A percentile compares a stretch with the other conserved stretches of the same genome.
Evolutionary conservation across 768 basidiomycete species (phyloP).

Genomic region (Kwoniella dendrophila): DNA sequence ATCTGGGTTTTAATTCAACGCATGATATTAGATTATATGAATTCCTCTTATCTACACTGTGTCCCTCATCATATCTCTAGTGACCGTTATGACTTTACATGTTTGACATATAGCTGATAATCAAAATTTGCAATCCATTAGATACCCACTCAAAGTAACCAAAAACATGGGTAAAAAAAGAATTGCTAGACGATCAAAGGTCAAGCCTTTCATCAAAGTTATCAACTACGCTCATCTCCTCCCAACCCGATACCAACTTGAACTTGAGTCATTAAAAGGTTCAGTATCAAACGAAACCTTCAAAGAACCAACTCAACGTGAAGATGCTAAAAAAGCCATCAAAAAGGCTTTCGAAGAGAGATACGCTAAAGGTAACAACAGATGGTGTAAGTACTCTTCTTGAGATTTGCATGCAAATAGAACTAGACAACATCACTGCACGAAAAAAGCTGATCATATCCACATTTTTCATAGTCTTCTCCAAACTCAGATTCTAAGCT

Average conservation of each 20-base stretch:
- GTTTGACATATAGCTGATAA: no score
- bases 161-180: conserved; percentile 97
- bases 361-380: conserved; percentile 91
- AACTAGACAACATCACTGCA: not conserved
- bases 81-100: no score
- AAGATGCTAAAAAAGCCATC: conserved; percentile 91
- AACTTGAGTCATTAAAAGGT: conserved; percentile 92
- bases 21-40: no score
- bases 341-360: conserved; percentile 97
- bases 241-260: conserved; percentile 97
- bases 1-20: not conserved
- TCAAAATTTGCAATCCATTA: conserved; percentile 15
- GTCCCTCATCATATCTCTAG: no score
- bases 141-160: conserved; percentile 95
- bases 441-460: not conserved
- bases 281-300: conserved; percentile 82
- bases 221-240: conserved; percentile 99
- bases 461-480: conserved; percentile 46
- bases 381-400: conserved; percentile 66
- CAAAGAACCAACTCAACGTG: conserved; percentile 94
- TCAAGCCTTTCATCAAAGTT: conserved; percentile 99
- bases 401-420: not conserved
- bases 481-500: conserved; percentile 56
- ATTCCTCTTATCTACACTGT: no score
- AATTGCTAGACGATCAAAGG: conserved; percentile 84